phyloP scores from a whole-genome alignment of 2,329 filamentous ascomycete genomes.

The Talaromyces sp. region DNA sequence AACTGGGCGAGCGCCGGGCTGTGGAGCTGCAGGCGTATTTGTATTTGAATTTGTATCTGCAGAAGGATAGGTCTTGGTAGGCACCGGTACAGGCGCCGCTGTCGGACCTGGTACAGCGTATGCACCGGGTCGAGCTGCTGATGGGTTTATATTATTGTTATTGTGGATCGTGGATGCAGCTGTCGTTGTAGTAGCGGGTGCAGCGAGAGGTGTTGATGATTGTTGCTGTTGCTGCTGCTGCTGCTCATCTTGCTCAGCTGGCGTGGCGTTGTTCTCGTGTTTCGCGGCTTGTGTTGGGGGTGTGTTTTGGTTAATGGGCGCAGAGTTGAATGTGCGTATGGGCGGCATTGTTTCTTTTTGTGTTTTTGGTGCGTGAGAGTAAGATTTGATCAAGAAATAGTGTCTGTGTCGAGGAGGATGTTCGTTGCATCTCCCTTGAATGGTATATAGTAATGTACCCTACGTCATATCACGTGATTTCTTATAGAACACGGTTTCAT shows the following conservation, averaged over 20 bases:
- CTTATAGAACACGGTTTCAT: background rate
- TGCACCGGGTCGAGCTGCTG: background rate
- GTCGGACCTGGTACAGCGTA: background rate
- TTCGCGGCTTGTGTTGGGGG: constrained; percentile 14
- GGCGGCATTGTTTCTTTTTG: constrained; percentile 17
- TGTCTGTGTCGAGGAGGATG: background rate
- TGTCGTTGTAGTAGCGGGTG: background rate
- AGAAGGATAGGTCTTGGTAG: background rate
- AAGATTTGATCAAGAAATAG: background rate
- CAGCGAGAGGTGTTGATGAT: constrained; percentile 10
- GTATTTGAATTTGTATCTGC: background rate
- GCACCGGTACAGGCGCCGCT: background rate
- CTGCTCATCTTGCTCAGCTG: constrained; percentile 22
- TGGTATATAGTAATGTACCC: background rate
- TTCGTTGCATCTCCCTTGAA: background rate
- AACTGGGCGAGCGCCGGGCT: constrained; percentile 26
- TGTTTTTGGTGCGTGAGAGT: background rate
- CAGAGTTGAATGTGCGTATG: constrained; percentile 21
- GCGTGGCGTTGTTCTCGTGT: background rate
- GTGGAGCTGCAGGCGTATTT: constrained; percentile 24
- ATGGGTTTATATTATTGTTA: background rate
- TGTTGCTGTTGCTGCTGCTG: constrained; percentile 23
- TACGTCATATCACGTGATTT: constrained; percentile 14
- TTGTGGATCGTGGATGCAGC: background rate
- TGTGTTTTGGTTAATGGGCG: constrained; percentile 21